Percentiles rank a stretch among this genome's conserved stretches.
phyloP scores from a whole-genome alignment of 2,329 filamentous ascomycete species.

The Chaetomium globosum region DNA sequence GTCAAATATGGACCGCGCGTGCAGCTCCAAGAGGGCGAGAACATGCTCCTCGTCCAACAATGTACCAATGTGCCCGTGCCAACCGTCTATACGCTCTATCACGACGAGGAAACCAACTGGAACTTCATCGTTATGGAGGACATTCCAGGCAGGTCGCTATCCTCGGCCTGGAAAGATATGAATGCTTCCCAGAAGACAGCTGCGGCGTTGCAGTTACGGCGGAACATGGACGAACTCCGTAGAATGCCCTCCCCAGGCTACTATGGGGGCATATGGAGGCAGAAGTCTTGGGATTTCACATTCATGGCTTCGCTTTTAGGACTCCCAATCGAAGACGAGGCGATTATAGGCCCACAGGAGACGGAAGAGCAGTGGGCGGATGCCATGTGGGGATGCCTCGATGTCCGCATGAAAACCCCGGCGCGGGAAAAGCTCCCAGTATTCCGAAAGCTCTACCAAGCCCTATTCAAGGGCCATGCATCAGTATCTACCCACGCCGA shows the following conservation, averaged over 20 bases:
- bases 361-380: conserved; percentile 15
- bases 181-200: not conserved
- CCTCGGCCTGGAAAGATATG: not conserved
- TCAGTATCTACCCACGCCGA: conserved; percentile 16
- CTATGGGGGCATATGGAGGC: conserved; percentile 16
- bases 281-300: not conserved
- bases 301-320: not conserved
- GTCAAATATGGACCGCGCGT: not conserved
- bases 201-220: not conserved
- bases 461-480: conserved; percentile 7
- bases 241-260: conserved; percentile 11
- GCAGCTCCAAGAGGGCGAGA: conserved; percentile 3
- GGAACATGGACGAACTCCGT: conserved; percentile 6
- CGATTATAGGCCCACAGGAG: conserved; percentile 2
- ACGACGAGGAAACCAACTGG: not conserved
- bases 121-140: conserved; percentile 15
- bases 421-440: not conserved
- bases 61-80: conserved; percentile 2
- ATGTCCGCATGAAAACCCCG: not conserved
- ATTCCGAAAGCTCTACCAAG: conserved; percentile 2
- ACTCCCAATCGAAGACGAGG: not conserved
- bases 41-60: conserved; percentile 10
- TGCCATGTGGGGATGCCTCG: conserved; percentile 8
- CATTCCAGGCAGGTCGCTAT: not conserved
- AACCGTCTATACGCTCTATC: conserved; percentile 10